Evolutionary conservation across 2,329 filamentous ascomycete genomes (phyloP), one percentile per base, ranked within the genome.

Genomic region (Diaporthe citrichinensis): DNA sequence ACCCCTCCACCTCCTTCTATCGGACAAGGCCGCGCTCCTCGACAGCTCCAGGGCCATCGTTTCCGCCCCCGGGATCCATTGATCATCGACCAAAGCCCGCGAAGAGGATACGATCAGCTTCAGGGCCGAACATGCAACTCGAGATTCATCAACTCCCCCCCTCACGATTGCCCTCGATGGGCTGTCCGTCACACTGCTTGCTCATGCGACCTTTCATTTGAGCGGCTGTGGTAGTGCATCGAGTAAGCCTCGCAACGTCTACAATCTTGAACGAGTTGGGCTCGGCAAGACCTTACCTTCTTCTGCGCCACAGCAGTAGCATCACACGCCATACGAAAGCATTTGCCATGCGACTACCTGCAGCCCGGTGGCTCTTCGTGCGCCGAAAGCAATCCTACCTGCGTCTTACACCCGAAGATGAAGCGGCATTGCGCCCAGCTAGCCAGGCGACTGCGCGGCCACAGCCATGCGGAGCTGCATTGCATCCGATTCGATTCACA

Each of bases 51-150:
- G 39, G 61, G 59, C 36, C 61, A 55, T 36, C 58, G 71, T 14
- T 65, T 65, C 58, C 58, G 61, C 61, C 51, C 46, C 71, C 58
- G 49, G 71, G 71, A 55, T 59, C 71, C 71, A 62, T 73, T 65
- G 71, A 73, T 73, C 58, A 55, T 34, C 71, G n/a, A 65, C 46
- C 49, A 65, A 67, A 55, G 20, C 59, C 55, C 71, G 59, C 49
- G 58, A 65, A 65, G 28, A 65, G 58, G 28, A 46, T 44, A 34
- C 36, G 49, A 44, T 57, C 44, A 41, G 25, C 71, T 44, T 62
- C 12, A 34, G 49, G 46, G n/a, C 46, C 58, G 34, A 44, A 53
- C 31, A 25, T 20, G 58, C 71, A 55, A 20, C 34, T 28, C 46
- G 46, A 39, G 34, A 53, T 39, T 20, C n/a, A 9, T 55, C 34